Conservation (phyloP, 1,284 basidiomycete genomes). For the Pulveroboletus sp. region DNA sequence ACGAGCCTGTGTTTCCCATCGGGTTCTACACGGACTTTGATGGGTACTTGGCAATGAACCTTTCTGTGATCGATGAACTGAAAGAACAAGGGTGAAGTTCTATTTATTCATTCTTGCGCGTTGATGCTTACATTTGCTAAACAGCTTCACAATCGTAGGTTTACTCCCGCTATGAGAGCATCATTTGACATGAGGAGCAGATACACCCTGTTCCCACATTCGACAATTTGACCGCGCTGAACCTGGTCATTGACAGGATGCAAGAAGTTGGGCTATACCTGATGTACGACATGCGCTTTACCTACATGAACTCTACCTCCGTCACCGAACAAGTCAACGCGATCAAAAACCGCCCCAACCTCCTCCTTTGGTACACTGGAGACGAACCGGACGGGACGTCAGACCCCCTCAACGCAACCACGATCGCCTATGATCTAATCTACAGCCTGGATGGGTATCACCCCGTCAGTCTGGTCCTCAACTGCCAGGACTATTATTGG, state of each 20-base stretch:
- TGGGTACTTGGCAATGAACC: conserved; percentile 54
- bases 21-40: conserved; percentile 72
- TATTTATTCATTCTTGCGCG: background rate
- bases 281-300: conserved; percentile 75
- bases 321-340: conserved; percentile 67
- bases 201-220: conserved; percentile 69
- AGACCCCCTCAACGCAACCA: conserved; percentile 65
- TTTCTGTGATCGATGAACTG: conserved; percentile 57
- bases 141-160: conserved; percentile 40
- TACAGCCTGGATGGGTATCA: conserved; percentile 71
- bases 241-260: conserved; percentile 65
- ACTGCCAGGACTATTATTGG: conserved; percentile 73
- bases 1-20: conserved; percentile 65
- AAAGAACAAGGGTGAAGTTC: conserved; percentile 58
- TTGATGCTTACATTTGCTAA: background rate
- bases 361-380: conserved; percentile 76
- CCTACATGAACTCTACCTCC: conserved; percentile 62
- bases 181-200: conserved; percentile 29
- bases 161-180: background rate
- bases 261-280: conserved; percentile 69
- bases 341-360: conserved; percentile 64
- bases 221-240: conserved; percentile 56
- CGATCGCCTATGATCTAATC: conserved; percentile 61
- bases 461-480: conserved; percentile 72
- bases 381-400: conserved; percentile 74